Base-by-base conservation (phyloP, 169 alveolate genomes). In the Plasmodium billcollinsi region DNA sequence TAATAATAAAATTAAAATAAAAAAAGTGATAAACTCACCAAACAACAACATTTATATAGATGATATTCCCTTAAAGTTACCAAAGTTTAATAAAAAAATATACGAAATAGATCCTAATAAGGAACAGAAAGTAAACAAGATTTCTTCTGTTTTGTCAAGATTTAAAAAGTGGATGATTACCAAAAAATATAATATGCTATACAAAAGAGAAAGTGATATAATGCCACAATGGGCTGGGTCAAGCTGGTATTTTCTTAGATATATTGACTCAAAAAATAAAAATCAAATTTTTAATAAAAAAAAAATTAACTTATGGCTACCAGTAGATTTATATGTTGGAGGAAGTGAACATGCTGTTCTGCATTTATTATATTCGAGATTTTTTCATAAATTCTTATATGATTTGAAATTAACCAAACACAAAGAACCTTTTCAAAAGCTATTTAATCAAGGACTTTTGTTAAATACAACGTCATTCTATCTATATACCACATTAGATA, bases 201-300 rank as follows among this genome's bases (percentile, higher is more conserved):
- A 92, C 9, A 69, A 88, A 91, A 73, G 97, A 62, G 98, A 96
- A 70, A 66, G 92, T 49, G 97, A 96, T 33, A 97, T 98, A 33
- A 96, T 97, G 95, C 99, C 98, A 15, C 98, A 97, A 76, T 97
- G 98, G 97, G 99, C 98, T 4, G 99, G 98, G 18, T 94, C 98
- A 52, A 90, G 97, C 47, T 97, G 99, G 99, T 97, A 97, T 88
- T 97, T 90, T 74, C 91, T 97, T 62, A 89, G 99, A 7, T 97
- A 94, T 65, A 63, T 94, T 33, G 98, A 97, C 89, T 92, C 97
- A 43, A 33, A 71, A 45, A 95, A 96, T 86, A 26, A 61, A n/a
- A n/a, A 88, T 4, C 59, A 20, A 47, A 89, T 93, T 3, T 90
- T 94, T 73, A 92, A 94, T 56, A 45, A 63, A 29, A 83, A 67